A percentile compares a stretch with the other conserved stretches of the same genome.
These are phyloP conservation scores for Fusarium gaditjirri DNA, from an alignment of 2,329 filamentous ascomycete genomes.

Conservation along the genomic window DNA sequence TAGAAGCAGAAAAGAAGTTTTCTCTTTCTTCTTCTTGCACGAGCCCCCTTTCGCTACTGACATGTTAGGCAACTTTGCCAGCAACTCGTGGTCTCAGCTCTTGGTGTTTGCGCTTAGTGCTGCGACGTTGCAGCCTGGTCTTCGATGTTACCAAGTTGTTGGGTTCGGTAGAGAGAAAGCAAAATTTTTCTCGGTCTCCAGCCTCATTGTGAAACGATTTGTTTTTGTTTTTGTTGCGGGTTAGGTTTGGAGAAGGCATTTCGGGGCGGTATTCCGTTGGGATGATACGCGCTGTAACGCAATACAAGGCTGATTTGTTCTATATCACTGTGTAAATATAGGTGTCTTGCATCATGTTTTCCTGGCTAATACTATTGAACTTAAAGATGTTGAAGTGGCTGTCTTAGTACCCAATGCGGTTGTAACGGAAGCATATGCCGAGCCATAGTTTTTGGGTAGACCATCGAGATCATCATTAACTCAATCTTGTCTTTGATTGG, in stretches of 20 bases:
- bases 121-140: slow-evolving; percentile 24
- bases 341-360: not conserved
- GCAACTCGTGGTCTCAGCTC: slow-evolving; percentile 1
- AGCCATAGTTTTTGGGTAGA: not conserved
- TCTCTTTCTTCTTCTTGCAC: not conserved
- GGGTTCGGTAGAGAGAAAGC: slow-evolving; percentile 10
- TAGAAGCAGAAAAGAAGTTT: slow-evolving; percentile 3
- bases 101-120: slow-evolving; percentile 13
- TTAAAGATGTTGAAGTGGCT: not conserved
- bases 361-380: not conserved
- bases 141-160: slow-evolving; percentile 23
- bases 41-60: not conserved
- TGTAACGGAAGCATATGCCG: not conserved
- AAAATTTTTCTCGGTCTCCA: slow-evolving; percentile 1
- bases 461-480: not conserved
- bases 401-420: not conserved
- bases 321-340: not conserved
- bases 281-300: slow-evolving; percentile 2
- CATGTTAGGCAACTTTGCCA: not conserved
- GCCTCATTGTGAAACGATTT: slow-evolving; percentile 18
- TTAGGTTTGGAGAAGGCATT: not conserved
- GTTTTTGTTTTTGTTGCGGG: not conserved
- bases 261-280: slow-evolving; percentile 2
- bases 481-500: slow-evolving; percentile 4
- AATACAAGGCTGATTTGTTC: slow-evolving; percentile 1